These are phyloP conservation scores for Amaranthus cruentus DNA, from an alignment of 148 eudicot species.

Conservation along the genomic window DNA sequence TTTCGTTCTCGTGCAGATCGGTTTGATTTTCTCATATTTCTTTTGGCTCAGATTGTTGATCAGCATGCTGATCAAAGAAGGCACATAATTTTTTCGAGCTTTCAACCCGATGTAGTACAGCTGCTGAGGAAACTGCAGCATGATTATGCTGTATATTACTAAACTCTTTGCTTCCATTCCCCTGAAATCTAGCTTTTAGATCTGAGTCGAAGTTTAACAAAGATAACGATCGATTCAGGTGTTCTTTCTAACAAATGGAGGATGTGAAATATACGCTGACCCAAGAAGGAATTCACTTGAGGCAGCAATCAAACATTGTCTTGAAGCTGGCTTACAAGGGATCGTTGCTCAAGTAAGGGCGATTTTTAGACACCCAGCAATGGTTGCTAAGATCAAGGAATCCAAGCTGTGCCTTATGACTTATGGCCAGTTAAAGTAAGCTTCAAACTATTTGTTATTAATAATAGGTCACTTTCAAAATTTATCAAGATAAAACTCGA, in stretches of 20 bases:
- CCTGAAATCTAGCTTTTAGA: neutral
- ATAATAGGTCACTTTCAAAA: no score
- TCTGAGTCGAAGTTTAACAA: neutral
- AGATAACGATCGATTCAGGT: slow-evolving; percentile 21
- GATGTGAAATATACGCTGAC: slow-evolving; percentile 34
- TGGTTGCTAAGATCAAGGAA: slow-evolving; percentile 32
- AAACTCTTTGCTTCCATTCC: neutral
- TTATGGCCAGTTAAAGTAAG: slow-evolving; percentile 44
- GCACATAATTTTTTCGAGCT: slow-evolving; percentile 44
- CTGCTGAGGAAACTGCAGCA: slow-evolving; percentile 37
- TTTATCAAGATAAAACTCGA: no score
- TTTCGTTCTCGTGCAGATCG: neutral
- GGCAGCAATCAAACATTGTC: slow-evolving; percentile 37
- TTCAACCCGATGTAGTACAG: slow-evolving; percentile 46
- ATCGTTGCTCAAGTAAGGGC: slow-evolving; percentile 43
- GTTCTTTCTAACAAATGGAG: slow-evolving; percentile 48
- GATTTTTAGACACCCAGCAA: slow-evolving; percentile 37
- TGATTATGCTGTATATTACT: slow-evolving; percentile 34
- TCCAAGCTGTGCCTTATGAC: slow-evolving; percentile 33
- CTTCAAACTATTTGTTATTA: neutral
- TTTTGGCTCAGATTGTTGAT: slow-evolving; percentile 21
- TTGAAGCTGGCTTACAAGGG: slow-evolving; percentile 37
- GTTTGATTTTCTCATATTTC: neutral
- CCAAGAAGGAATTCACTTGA: slow-evolving; percentile 45
- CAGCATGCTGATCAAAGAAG: slow-evolving; percentile 28